Base-by-base conservation (phyloP, 306 rosid genomes). In the Fragaria nilgerrensis region DNA sequence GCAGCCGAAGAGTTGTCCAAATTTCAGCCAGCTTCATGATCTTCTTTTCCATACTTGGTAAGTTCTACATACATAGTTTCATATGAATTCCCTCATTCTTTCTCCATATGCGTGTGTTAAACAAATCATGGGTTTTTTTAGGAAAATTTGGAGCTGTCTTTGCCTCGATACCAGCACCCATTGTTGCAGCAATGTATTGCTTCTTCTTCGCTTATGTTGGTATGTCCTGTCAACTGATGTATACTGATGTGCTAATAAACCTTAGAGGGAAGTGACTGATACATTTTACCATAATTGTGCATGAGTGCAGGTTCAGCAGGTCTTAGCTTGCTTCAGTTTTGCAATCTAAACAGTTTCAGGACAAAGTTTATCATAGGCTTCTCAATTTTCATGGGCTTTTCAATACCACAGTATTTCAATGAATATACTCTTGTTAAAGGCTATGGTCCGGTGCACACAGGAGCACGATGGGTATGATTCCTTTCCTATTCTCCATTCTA, bases 111-210 rank as follows among this genome's bases (percentile, higher is more conserved):
- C 9, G 5, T 37, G 56, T 7, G 43, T 56, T 68, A 53, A 71
- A 44, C 34, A 39, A 22, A 25, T 55, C 74, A 70, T 82, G 45
- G 68, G 41, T 6, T 6, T 55, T 44, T 82, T 68, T 76, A 94
- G 98, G 96, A 75, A 94, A 94, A 87, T 94, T 94, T 32, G 98
- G 98, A 84, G 98, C 98, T 3, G 90, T 94, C 67, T 94, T 94
- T 73, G 98, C 98, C 86, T 94, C 98, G 63, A 92, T 94, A 81
- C 98, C 98, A 34, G 90, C 92, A 25, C 93, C 98, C 20, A 94
- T 94, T 73, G 71, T 94, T 71, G 97, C 92, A 75, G 97, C 97
- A 53, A 84, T 90, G 61, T 94, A 92, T 63, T 94, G 98, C 84
- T 86, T 94, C 79, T 92, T 94, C 96, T 94, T 94, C 77, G 98